Evolutionary conservation across 2,329 filamentous ascomycete genomes (phyloP).

Genomic region (Elsinoe australis): DNA sequence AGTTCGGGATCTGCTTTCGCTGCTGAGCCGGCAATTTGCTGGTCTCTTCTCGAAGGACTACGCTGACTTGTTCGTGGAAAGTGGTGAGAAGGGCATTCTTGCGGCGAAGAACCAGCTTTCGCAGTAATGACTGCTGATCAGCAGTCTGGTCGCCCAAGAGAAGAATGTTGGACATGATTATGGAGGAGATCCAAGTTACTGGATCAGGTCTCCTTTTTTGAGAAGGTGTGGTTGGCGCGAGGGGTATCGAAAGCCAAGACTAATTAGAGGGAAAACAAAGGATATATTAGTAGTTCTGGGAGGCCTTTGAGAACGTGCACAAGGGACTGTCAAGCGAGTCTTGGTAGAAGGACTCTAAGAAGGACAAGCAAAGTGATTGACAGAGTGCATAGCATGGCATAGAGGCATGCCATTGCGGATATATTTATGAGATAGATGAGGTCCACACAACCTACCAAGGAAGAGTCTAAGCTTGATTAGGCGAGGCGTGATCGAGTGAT

Average conservation of each 20-base stretch:
- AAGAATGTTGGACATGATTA: slow-evolving; percentile 45
- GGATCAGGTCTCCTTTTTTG: background rate
- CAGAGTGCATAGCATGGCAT: background rate
- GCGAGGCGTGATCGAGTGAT: slow-evolving; percentile 15
- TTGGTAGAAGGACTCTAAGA: slow-evolving; percentile 10
- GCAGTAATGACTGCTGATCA: slow-evolving; percentile 56
- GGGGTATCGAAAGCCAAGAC: background rate
- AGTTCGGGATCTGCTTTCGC: slow-evolving; percentile 52
- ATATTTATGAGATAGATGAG: slow-evolving; percentile 15
- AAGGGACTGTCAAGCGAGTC: background rate
- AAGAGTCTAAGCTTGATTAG: slow-evolving; percentile 1
- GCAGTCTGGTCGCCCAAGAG: slow-evolving; percentile 66
- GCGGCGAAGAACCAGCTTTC: slow-evolving; percentile 41
- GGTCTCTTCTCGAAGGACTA: slow-evolving; percentile 54
- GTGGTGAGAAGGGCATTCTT: slow-evolving; percentile 53
- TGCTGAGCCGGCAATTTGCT: slow-evolving; percentile 51
- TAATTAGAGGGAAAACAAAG: background rate
- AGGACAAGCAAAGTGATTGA: slow-evolving; percentile 5
- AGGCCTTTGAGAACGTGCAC: slow-evolving; percentile 2
- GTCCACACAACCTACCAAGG: slow-evolving; percentile 7
- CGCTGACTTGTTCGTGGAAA: slow-evolving; percentile 53
- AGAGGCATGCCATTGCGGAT: slow-evolving; percentile 2
- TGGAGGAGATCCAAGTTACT: slow-evolving; percentile 13
- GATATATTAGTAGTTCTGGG: slow-evolving; percentile 9
- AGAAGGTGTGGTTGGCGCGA: background rate